phyloP scores from a whole-genome alignment of 805 yeast genomes.

The Saturnispora mendoncae region DNA sequence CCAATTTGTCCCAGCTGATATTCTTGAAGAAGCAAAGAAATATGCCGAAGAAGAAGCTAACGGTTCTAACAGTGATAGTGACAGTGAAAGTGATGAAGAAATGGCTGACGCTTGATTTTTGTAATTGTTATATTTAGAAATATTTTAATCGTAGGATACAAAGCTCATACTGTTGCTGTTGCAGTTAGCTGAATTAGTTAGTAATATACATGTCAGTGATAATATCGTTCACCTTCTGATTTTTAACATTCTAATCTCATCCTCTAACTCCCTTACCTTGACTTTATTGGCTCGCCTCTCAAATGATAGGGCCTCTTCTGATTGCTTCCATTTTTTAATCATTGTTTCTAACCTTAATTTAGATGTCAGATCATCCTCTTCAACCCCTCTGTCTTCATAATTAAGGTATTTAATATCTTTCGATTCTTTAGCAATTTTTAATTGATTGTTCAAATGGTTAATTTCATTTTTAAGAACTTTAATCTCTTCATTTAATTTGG shows the following conservation, averaged over 20 bases:
- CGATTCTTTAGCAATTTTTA: no score
- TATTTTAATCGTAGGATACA: no score
- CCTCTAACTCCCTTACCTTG: slow-evolving; percentile 45
- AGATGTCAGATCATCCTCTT: slow-evolving; percentile 2
- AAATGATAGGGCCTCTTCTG: slow-evolving; percentile 57
- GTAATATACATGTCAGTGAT: neutral
- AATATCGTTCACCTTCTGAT: neutral
- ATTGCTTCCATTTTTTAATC: slow-evolving; percentile 57
- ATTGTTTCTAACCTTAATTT: slow-evolving; percentile 50
- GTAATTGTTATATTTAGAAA: neutral
- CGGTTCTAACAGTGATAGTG: slow-evolving; percentile 42
- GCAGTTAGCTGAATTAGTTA: no score
- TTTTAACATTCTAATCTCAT: slow-evolving; percentile 38
- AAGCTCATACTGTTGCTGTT: no score
- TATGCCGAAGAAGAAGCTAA: slow-evolving; percentile 70
- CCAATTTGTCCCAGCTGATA: slow-evolving; percentile 66
- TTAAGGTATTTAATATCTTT: no score
- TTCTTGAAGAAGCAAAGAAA: slow-evolving; percentile 74
- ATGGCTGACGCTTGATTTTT: slow-evolving; percentile 23
- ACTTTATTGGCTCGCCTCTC: slow-evolving; percentile 49
- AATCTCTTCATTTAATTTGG: slow-evolving; percentile 1
- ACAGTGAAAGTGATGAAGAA: slow-evolving; percentile 21
- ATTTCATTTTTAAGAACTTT: slow-evolving; percentile 3
- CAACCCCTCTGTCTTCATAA: no score
- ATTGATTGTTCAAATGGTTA: slow-evolving; percentile 4